A percentile compares a stretch with the other conserved stretches of the same genome.
phyloP scores from a whole-genome alignment of 371 early-diverging fungal species.

The Massospora cicadina region DNA sequence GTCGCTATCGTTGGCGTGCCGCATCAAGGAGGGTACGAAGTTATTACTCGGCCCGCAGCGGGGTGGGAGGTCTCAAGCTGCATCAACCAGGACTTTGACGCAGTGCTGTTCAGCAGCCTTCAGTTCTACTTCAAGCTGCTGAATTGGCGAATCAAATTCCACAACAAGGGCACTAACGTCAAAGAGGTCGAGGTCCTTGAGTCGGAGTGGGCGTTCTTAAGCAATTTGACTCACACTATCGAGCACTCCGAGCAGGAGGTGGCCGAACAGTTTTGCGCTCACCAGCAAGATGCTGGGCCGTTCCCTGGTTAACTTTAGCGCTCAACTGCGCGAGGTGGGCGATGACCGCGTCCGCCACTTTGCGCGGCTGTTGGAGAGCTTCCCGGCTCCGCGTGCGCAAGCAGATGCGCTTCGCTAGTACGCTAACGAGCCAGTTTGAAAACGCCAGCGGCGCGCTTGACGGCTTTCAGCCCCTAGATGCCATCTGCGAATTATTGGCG shows the following conservation, averaged over 20 bases:
- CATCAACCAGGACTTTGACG: conserved; percentile 46
- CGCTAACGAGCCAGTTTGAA: conserved; percentile 14
- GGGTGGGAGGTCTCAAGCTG: conserved; percentile 49
- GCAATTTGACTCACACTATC: conserved; percentile 43
- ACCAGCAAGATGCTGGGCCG: conserved; percentile 21
- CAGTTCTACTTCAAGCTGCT: conserved; percentile 65
- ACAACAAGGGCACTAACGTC: conserved; percentile 23
- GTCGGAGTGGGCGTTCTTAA: conserved; percentile 59
- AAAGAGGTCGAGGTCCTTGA: conserved; percentile 65
- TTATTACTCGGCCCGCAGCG: conserved; percentile 35
- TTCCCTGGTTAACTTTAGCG: conserved; percentile 28
- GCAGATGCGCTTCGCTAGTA: conserved; percentile 5
- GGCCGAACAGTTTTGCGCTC: conserved; percentile 56
- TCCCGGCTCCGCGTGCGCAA: conserved; percentile 45
- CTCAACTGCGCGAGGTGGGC: conserved; percentile 23
- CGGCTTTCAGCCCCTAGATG: conserved; percentile 8
- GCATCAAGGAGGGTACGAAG: conserved; percentile 45
- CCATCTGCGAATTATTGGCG: conserved; percentile 13
- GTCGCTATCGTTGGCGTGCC: conserved; percentile 45
- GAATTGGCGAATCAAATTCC: conserved; percentile 41
- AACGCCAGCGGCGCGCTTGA: conserved; percentile 14
- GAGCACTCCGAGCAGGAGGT: conserved; percentile 55
- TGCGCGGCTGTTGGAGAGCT: conserved; percentile 37
- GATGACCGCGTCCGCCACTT: conserved; percentile 33
- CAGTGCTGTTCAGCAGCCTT: conserved; percentile 43